Evolutionary conservation across 495 filamentous ascomycete species (phyloP).

Genomic region (Lophiostoma macrostomum): DNA sequence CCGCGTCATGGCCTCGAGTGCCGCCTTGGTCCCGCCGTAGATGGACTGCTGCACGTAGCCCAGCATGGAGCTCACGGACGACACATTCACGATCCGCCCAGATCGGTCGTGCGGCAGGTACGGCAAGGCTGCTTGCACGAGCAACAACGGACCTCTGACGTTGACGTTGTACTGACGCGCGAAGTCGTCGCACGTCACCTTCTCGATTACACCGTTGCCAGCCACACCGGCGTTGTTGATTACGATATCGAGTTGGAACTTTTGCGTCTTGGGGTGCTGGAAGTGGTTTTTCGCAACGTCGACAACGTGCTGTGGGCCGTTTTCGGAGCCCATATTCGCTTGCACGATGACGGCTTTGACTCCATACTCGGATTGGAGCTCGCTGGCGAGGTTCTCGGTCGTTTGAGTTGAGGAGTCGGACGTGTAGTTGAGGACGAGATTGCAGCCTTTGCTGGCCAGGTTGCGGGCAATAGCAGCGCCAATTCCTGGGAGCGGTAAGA

Average conservation of each 20-base stretch:
- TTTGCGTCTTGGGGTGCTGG: conserved; percentile 44
- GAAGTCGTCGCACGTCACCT: conserved; percentile 60
- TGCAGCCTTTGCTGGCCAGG: conserved; percentile 48
- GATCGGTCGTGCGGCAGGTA: conserved; percentile 70
- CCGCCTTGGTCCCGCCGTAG: conserved; percentile 87
- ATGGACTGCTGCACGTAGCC: conserved; percentile 71
- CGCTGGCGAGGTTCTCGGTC: conserved; percentile 42
- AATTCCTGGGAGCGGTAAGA: conserved; percentile 59
- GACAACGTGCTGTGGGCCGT: conserved; percentile 46
- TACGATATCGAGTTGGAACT: conserved; percentile 77
- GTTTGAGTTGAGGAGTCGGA: conserved; percentile 42
- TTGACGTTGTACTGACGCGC: conserved; percentile 73
- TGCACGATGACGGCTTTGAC: conserved; percentile 52
- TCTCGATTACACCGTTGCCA: conserved; percentile 56
- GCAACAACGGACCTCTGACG: conserved; percentile 78
- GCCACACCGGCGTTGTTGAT: conserved; percentile 85
- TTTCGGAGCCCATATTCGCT: conserved; percentile 55
- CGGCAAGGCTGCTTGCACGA: conserved; percentile 66
- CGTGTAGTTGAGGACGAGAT: conserved; percentile 45
- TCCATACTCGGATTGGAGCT: conserved; percentile 36
- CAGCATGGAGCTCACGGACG: conserved; percentile 62
- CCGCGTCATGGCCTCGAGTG: conserved; percentile 87
- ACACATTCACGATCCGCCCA: conserved; percentile 78
- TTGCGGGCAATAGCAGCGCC: conserved; percentile 80
- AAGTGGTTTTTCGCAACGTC: conserved; percentile 52